Base-by-base conservation (phyloP, 305 asterid species). In the Andrographis paniculata region DNA sequence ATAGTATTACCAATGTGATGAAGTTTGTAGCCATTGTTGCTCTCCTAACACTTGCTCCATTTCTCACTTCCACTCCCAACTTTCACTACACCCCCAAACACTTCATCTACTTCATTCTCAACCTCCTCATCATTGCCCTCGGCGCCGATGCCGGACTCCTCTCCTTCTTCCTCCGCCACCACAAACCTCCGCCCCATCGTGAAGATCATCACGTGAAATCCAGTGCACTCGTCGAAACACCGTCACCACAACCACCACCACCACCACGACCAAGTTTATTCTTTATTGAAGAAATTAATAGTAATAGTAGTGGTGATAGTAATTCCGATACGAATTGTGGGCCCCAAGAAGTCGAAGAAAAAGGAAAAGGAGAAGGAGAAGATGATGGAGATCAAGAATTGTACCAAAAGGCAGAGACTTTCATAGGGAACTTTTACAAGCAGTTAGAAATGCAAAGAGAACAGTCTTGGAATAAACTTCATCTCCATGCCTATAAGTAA, bases 401-500 rank as follows among this genome's bases (percentile, higher is more conserved):
- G 40, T 35, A 35, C 40, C 6, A 35, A 14, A 35, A 35, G 16
- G 40, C 40, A 11, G 40, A 35, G 16, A 35, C 40, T 11, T 35
- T 35, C 40, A 35, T 35, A 11, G 40, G 40, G 16, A 35, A 35
- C n/a, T 35, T 35, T 6, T 35, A 35, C 40, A 35, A 35, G 16
- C 40, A 35, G 40, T 16, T 35, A 14, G n/a, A 35, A 6, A 35
- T 35, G 40, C 40, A 35, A 16, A 35, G 85, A 36, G 81, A 84
- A 41, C 76, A 73, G 5, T 77, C 89, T 0, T 56, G 71, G 79
- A 68, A 61, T 36, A 74, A 65, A 20, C 72, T 64, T 30, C 64
- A 71, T 28, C 10, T 12, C 33, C 33, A 6, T 28, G 33, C 9
- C 33, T n/a, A n/a, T n/a, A n/a, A n/a, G n/a, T n/a, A n/a, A n/a